Percentiles rank a stretch among this genome's conserved stretches.
phyloP scores from a whole-genome alignment of 352 stramenopile species.

The Globisporangium nunn region DNA sequence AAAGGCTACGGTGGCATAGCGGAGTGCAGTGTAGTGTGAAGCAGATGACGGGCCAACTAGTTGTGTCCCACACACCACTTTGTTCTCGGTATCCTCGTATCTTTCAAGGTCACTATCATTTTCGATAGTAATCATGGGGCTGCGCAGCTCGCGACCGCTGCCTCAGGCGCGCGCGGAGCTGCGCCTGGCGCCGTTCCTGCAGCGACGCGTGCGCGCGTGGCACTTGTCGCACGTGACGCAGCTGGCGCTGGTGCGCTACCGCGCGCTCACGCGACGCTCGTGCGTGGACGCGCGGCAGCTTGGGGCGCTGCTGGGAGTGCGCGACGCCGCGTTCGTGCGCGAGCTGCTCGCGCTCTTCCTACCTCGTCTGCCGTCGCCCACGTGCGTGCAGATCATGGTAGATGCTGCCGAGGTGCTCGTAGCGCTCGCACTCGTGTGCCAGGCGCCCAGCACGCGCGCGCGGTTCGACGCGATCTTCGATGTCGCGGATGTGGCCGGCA shows the following conservation, averaged over 20 bases:
- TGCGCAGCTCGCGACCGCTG: conserved; percentile 49
- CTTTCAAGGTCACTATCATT: not conserved
- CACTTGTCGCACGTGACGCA: conserved; percentile 40
- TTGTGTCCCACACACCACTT: not conserved
- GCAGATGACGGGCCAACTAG: too few species aligned
- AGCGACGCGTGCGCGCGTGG: conserved; percentile 47
- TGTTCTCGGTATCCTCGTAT: not conserved
- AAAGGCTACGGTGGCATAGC: too few species aligned
- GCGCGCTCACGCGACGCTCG: conserved; percentile 39
- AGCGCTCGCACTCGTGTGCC: conserved; percentile 51
- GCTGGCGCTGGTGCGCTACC: conserved; percentile 46
- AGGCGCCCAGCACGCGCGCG: conserved; percentile 44
- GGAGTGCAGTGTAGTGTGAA: too few species aligned
- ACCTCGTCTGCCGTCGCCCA: conserved; percentile 30
- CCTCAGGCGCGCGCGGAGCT: conserved; percentile 34
- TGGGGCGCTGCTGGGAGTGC: conserved; percentile 36
- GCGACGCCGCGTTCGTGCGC: conserved; percentile 37
- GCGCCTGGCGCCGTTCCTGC: conserved; percentile 39
- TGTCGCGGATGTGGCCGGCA: conserved; percentile 34
- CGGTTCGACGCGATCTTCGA: conserved; percentile 69
- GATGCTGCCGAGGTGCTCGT: conserved; percentile 66
- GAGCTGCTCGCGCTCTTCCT: conserved; percentile 46
- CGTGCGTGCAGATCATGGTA: conserved; percentile 57
- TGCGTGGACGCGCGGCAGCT: conserved; percentile 60
- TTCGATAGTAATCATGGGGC: conserved; percentile 25